phyloP scores from a whole-genome alignment of 108 stramenopile species.

The Nitzschia sp. region DNA sequence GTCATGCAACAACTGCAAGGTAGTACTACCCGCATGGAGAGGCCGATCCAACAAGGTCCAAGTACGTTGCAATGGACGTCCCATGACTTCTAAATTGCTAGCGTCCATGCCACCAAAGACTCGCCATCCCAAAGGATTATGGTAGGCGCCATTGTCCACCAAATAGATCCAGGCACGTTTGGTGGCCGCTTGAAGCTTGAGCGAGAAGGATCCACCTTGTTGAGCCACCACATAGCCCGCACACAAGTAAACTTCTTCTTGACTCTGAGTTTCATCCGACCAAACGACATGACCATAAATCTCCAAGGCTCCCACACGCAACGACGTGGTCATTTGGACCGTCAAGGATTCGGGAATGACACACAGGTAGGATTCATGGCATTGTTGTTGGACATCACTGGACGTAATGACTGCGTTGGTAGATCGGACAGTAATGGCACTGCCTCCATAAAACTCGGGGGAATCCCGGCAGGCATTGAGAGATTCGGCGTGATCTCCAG shows the following conservation, averaged over 20 bases:
- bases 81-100: constrained; percentile 31
- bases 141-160: constrained; percentile 57
- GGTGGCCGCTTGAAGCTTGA: constrained; percentile 25
- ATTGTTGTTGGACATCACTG: constrained; percentile 20
- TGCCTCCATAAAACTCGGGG: background rate
- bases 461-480: constrained; percentile 15
- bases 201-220: constrained; percentile 32
- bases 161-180: constrained; percentile 55
- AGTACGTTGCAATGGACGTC: constrained; percentile 42
- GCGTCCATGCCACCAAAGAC: constrained; percentile 35
- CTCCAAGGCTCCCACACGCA: constrained; percentile 51
- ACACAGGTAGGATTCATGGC: constrained; percentile 29
- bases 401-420: constrained; percentile 5
- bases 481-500: constrained; percentile 19
- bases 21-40: constrained; percentile 23
- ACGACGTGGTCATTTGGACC: constrained; percentile 35
- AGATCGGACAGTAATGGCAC: constrained; percentile 3
- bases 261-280: constrained; percentile 35
- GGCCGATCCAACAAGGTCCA: constrained; percentile 53
- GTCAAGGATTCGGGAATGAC: constrained; percentile 42
- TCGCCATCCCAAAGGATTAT: constrained; percentile 35
- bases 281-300: constrained; percentile 50
- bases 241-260: constrained; percentile 41
- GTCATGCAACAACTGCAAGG: constrained; percentile 50
- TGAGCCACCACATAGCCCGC: constrained; percentile 59